Base-by-base conservation (phyloP, 2,329 filamentous ascomycete genomes). In the Fusarium liriodendri region DNA sequence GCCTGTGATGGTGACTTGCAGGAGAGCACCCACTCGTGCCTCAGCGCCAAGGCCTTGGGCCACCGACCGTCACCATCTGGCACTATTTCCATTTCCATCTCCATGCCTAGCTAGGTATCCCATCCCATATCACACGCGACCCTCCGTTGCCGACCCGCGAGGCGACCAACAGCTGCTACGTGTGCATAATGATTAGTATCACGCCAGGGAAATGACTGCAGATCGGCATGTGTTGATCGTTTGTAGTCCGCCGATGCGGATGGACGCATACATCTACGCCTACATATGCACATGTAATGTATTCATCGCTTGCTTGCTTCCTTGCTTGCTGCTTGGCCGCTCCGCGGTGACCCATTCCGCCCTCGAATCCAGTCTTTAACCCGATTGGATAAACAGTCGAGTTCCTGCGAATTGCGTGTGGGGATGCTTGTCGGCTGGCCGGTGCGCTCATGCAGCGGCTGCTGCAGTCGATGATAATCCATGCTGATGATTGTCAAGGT, bases 1-100 rank as follows among this genome's bases (percentile, higher is more conserved):
- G 47, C 35, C 62, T 35, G 45, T 62, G 62, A 27, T 62, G 29
- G 29, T 65, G 64, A 58, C 50, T 69, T 59, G 61, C 63, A 71
- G 71, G 38, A 71, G 42, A 40, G 45, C 47, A 62, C 59, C 60
- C 58, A 73, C 67, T 73, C 52, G 32, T 32, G 50, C 42, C 64
- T 68, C 71, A 47, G 35, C 38, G 59, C 71, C 63, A 74, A 74
- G 70, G 40, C 62, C 50, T 66, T 59, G 27, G 55, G 58, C 32
- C 58, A 58, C 22, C 11, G 60, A 42, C 58, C 45, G 62, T 54
- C 29, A 29, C 55, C 61, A 71, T 55, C 60, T 60, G 63, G 50
- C 70, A 61, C 62, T 50, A 67, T 73, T 73, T 61, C 70, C 70
- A 73, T 60, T 55, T 45, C 67, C 67, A 73, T 76, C 71, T 75